Evolutionary conservation across 2,329 filamentous ascomycete genomes (phyloP).

Genomic region (Monosporascus sp.): DNA sequence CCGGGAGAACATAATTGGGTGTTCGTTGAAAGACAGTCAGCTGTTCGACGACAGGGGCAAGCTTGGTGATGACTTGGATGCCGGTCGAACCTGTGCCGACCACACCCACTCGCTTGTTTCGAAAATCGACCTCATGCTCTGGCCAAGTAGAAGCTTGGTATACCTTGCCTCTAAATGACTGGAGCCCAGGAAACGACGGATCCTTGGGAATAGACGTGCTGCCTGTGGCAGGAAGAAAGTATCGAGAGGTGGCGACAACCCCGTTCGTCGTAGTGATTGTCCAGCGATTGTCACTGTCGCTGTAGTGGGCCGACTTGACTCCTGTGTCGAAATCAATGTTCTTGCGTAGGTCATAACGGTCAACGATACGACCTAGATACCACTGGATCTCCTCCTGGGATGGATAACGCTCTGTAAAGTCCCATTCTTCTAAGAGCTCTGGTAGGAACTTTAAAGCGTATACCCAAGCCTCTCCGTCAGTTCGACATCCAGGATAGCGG

Average conservation of each 20-base stretch:
- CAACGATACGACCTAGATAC: conserved; percentile 33
- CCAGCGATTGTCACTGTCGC: neutral
- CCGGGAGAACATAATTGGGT: conserved; percentile 19
- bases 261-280: neutral
- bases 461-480: conserved; percentile 43
- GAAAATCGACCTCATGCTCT: neutral
- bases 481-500: conserved; percentile 28
- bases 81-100: conserved; percentile 28
- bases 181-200: conserved; percentile 8
- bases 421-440: conserved; percentile 36
- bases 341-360: conserved; percentile 29
- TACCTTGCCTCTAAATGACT: conserved; percentile 10
- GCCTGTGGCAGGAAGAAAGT: conserved; percentile 4
- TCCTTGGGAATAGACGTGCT: conserved; percentile 1
- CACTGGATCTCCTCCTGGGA: conserved; percentile 30
- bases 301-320: conserved; percentile 23
- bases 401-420: conserved; percentile 32
- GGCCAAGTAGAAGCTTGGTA: conserved; percentile 17
- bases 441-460: conserved; percentile 33
- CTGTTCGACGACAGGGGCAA: conserved; percentile 14
- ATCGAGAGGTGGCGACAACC: neutral
- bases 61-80: conserved; percentile 25
- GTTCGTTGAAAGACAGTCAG: conserved; percentile 24
- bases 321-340: conserved; percentile 27
- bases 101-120: conserved; percentile 18